Conservation (phyloP, 495 filamentous ascomycete genomes). For the Thermothielavioides terrestris region DNA sequence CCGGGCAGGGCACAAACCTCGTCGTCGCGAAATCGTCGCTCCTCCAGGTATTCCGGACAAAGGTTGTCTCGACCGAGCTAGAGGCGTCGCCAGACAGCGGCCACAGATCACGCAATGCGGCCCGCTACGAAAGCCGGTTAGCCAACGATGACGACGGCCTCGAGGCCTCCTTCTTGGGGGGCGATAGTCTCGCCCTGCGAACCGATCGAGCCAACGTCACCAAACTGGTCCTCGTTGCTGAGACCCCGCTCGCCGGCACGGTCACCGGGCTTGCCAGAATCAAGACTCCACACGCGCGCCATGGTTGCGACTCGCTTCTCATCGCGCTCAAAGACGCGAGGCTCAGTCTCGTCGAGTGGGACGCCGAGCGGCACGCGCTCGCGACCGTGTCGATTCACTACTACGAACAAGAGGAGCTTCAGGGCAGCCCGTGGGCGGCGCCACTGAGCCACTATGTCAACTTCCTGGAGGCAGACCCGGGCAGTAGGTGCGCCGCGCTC, state of each 20-base stretch:
- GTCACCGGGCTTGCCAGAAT: conserved; percentile 73
- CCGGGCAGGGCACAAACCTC: conserved; percentile 68
- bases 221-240: conserved; percentile 77
- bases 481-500: conserved; percentile 83
- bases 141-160: conserved; percentile 51
- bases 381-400: conserved; percentile 92
- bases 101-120: conserved; percentile 14
- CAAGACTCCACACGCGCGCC: conserved; percentile 56
- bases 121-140: conserved; percentile 34
- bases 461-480: conserved; percentile 79
- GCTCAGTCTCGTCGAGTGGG: conserved; percentile 89
- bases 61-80: conserved; percentile 46
- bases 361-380: conserved; percentile 65
- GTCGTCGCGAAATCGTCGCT: conserved; percentile 82
- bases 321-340: conserved; percentile 83
- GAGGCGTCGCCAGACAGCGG: conserved; percentile 27
- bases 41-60: conserved; percentile 73
- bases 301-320: conserved; percentile 79
- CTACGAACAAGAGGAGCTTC: conserved; percentile 88
- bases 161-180: conserved; percentile 50
- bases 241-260: conserved; percentile 74
- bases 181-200: conserved; percentile 44
- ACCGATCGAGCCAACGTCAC: conserved; percentile 52
- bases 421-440: conserved; percentile 63
- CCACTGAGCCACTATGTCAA: conserved; percentile 61